Evolutionary conservation across 2,329 filamentous ascomycete genomes (phyloP), one percentile per base, ranked within the genome.

Genomic region (Diplodia intermedia): DNA sequence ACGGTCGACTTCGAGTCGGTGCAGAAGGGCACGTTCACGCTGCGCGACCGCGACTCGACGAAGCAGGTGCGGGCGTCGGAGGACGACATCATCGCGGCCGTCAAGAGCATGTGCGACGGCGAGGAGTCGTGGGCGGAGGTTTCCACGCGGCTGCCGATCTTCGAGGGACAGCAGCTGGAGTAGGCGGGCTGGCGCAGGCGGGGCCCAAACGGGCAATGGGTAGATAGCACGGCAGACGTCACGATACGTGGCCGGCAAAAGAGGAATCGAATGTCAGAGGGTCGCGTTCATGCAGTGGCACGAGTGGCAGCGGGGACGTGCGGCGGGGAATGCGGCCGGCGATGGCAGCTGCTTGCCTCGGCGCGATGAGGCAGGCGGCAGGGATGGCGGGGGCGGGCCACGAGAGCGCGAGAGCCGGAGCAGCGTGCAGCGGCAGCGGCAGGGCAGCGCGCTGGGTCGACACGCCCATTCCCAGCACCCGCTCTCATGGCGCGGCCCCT

Each of bases 1-100:
- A 98, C 94, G 0, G 88, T 98, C 69, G 94, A 98, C 80, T 98
- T 97, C 86, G 92, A 98, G 84, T 96, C 92, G 57, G 84, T 97
- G 72, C 89, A 97, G 81, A 93, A 97, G 79, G 88, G 88, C 77
- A 91, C 91, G 8, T 88, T 96, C 76, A 98, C 94, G 1, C 87
- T 98, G 71, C 86, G 94, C 77, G 94, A 98, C 79, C 90, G 93
- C 71, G 95, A 98, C 82, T 91, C 90, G 52, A 97, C 92, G 66
- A 91, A 89, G 78, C 94, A 98, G 82, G 93, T 98, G 68, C 90
- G 95, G 70, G 92, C 91, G 12, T 89, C 88, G 70, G 87, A 95
- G 78, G 90, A 91, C 50, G 90, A 90, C 77, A 93, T 98, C 69
- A 82, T 95, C 69, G 86, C 87, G 68, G 92, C 93, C 33, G 86